Evolutionary conservation across 2,329 filamentous ascomycete genomes (phyloP).

Genomic region (Aciculosporium take): DNA sequence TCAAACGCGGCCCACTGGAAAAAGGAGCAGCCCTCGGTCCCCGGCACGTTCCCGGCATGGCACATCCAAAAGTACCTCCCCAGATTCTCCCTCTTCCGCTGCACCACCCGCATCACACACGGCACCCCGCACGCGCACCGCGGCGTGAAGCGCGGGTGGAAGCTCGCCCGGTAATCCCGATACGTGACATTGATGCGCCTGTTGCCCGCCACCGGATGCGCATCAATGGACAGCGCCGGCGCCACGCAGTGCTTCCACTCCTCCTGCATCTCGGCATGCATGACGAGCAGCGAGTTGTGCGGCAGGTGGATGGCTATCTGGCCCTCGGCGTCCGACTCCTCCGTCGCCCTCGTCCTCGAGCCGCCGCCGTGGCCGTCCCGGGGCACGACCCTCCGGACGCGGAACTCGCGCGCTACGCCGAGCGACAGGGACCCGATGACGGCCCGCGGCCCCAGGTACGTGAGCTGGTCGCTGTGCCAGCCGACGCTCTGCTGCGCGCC

Average conservation of each 20-base stretch:
- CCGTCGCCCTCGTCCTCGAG: slow-evolving; percentile 22
- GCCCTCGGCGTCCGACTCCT: slow-evolving; percentile 52
- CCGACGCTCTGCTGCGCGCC: slow-evolving; percentile 73
- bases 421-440: slow-evolving; percentile 83
- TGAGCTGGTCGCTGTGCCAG: slow-evolving; percentile 85
- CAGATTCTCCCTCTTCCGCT: slow-evolving; percentile 59
- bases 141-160: slow-evolving; percentile 68
- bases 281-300: slow-evolving; percentile 83
- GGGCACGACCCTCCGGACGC: slow-evolving; percentile 63
- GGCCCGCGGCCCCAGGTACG: slow-evolving; percentile 77
- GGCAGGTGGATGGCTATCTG: slow-evolving; percentile 89
- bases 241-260: slow-evolving; percentile 86
- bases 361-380: slow-evolving; percentile 26
- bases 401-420: slow-evolving; percentile 85
- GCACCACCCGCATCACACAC: slow-evolving; percentile 59
- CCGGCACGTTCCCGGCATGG: slow-evolving; percentile 57
- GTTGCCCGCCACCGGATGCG: slow-evolving; percentile 69
- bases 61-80: slow-evolving; percentile 94
- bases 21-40: slow-evolving; percentile 55
- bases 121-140: slow-evolving; percentile 62
- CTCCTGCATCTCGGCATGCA: slow-evolving; percentile 98
- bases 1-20: slow-evolving; percentile 83
- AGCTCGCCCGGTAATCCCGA: slow-evolving; percentile 61
- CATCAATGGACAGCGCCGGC: slow-evolving; percentile 61
- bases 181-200: slow-evolving; percentile 90